Conservation (phyloP, 2,329 filamentous ascomycete genomes). For the Biscogniauxia sp. region DNA sequence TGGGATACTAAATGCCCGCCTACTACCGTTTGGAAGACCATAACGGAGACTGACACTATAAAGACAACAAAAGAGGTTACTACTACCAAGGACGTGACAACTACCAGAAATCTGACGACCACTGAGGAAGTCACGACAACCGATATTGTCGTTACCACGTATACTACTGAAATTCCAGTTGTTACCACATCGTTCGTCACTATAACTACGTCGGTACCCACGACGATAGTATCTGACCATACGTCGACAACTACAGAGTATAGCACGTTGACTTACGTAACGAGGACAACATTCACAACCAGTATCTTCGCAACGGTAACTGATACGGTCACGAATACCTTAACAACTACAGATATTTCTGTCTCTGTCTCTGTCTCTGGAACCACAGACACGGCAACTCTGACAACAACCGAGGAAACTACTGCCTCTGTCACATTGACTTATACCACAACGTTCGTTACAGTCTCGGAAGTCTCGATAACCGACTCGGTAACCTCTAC, state of each 20-base stretch:
- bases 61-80: slow-evolving; percentile 1
- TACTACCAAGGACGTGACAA: slow-evolving; percentile 5
- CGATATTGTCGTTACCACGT: slow-evolving; percentile 18
- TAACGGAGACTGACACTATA: background rate
- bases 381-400: slow-evolving; percentile 19
- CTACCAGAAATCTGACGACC: slow-evolving; percentile 5
- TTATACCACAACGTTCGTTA: slow-evolving; percentile 28
- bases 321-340: slow-evolving; percentile 15
- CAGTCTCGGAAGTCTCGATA: slow-evolving; percentile 25
- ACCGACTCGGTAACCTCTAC: slow-evolving; percentile 31
- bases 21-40: slow-evolving; percentile 4
- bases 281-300: slow-evolving; percentile 16
- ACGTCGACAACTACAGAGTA: slow-evolving; percentile 23
- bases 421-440: slow-evolving; percentile 27
- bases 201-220: slow-evolving; percentile 22
- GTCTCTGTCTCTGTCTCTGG: slow-evolving; percentile 7
- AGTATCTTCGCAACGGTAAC: slow-evolving; percentile 17
- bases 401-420: slow-evolving; percentile 25
- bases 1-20: slow-evolving; percentile 1
- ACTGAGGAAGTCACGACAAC: slow-evolving; percentile 12
- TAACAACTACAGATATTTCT: slow-evolving; percentile 16
- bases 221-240: slow-evolving; percentile 19
- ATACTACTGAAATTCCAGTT: slow-evolving; percentile 22
- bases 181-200: slow-evolving; percentile 20
- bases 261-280: slow-evolving; percentile 24